Conservation (phyloP, 1,284 basidiomycete species). For the Cryptococcus sp. region DNA sequence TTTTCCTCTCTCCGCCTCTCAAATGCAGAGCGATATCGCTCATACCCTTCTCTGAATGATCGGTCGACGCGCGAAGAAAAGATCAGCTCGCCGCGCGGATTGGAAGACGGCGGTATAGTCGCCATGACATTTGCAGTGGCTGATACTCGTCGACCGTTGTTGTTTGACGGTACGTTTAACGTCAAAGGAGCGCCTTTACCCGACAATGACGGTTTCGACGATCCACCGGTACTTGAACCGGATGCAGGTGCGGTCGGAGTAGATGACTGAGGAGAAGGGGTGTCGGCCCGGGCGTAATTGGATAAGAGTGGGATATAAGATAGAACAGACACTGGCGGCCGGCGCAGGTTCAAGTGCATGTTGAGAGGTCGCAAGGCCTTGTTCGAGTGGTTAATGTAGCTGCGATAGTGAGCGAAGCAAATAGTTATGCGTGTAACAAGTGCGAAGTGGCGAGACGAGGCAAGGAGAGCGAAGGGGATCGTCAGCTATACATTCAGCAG, state of each 20-base stretch:
- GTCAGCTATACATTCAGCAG: background rate
- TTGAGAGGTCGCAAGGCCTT: conserved; percentile 87
- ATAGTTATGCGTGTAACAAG: background rate
- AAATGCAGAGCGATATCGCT: conserved; percentile 87
- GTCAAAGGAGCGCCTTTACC: conserved; percentile 15
- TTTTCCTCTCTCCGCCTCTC: conserved; percentile 75
- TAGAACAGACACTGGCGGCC: conserved; percentile 61
- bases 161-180: conserved; percentile 8
- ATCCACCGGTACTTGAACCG: conserved; percentile 14
- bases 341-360: conserved; percentile 93
- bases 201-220: conserved; percentile 30
- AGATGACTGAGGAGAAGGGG: conserved; percentile 31
- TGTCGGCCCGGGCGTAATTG: conserved; percentile 57
- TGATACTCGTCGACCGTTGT: conserved; percentile 7
- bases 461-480: background rate
- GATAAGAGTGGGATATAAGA: conserved; percentile 69
- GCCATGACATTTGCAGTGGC: conserved; percentile 60
- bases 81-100: conserved; percentile 93
- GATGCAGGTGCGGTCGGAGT: conserved; percentile 30
- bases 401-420: conserved; percentile 45
- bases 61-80: conserved; percentile 86
- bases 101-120: conserved; percentile 81
- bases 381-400: conserved; percentile 96
- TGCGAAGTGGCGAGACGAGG: background rate
- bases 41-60: conserved; percentile 85